phyloP scores from a whole-genome alignment of 306 rosid genomes.

The Argentina anserina region DNA sequence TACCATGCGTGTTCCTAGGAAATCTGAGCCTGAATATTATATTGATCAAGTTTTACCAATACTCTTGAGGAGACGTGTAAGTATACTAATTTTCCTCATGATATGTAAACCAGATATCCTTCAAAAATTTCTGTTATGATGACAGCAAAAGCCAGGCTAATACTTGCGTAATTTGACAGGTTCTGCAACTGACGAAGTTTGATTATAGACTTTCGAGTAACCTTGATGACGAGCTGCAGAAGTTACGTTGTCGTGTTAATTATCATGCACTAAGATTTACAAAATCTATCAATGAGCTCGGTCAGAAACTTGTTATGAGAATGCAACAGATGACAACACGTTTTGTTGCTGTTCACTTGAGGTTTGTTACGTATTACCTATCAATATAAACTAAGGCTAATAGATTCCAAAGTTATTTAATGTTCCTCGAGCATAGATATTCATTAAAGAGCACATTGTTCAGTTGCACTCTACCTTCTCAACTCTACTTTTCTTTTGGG shows the following conservation, averaged over 20 bases:
- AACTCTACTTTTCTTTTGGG: neutral
- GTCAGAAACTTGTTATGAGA: constrained; percentile 64
- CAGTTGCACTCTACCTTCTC: neutral
- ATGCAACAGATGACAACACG: constrained; percentile 76
- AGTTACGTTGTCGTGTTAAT: constrained; percentile 91
- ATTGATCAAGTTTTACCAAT: constrained; percentile 93
- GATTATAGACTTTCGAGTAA: constrained; percentile 91
- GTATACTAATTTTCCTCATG: neutral
- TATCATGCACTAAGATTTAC: constrained; percentile 88
- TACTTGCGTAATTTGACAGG: constrained; percentile 48
- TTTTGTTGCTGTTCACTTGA: constrained; percentile 87
- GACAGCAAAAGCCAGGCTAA: constrained; percentile 16
- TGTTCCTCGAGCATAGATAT: no score
- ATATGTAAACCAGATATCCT: neutral
- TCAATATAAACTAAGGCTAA: neutral
- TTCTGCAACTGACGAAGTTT: constrained; percentile 90
- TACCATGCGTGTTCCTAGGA: constrained; percentile 98
- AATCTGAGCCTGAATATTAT: constrained; percentile 95
- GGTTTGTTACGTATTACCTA: constrained; percentile 46
- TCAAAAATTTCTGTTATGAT: neutral
- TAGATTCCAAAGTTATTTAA: constrained; percentile 14
- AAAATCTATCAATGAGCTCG: constrained; percentile 76
- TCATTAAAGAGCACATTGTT: constrained; percentile 11
- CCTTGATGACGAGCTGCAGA: constrained; percentile 84
- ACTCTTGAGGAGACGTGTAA: constrained; percentile 85